Conservation (phyloP, 2,329 filamentous ascomycete species). For the Plectosphaerella cucumerina region DNA sequence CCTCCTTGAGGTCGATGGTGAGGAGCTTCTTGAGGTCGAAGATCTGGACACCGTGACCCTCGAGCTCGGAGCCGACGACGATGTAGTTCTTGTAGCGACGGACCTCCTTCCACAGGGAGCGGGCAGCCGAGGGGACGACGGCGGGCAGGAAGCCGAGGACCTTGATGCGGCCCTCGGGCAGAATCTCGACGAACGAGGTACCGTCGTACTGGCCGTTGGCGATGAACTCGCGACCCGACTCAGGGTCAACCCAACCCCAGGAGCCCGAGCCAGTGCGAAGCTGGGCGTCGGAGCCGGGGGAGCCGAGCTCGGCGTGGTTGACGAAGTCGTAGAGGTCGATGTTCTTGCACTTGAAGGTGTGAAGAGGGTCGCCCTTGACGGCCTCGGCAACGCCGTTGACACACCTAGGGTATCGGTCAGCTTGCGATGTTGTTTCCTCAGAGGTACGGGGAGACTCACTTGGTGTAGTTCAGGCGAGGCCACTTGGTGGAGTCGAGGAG, state of each 20-base stretch:
- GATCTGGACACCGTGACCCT: slow-evolving; percentile 53
- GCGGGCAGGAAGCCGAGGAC: slow-evolving; percentile 34
- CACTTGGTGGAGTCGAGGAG: slow-evolving; percentile 9
- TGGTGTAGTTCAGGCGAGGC: slow-evolving; percentile 6
- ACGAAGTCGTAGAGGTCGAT: slow-evolving; percentile 45
- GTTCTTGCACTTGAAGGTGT: slow-evolving; percentile 14
- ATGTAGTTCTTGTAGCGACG: slow-evolving; percentile 25
- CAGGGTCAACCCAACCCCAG: slow-evolving; percentile 37
- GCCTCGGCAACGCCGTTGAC: slow-evolving; percentile 11
- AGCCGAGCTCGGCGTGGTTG: slow-evolving; percentile 46
- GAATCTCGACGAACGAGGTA: slow-evolving; percentile 39
- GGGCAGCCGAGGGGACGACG: slow-evolving; percentile 5
- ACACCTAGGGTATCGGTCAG: slow-evolving; percentile 7
- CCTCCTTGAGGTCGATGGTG: slow-evolving; percentile 31
- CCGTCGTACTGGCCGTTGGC: slow-evolving; percentile 30
- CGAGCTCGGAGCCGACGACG: slow-evolving; percentile 32
- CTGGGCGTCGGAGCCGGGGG: slow-evolving; percentile 16
- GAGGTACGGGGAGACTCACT: too few relatives aligned
- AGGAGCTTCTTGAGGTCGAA: slow-evolving; percentile 52
- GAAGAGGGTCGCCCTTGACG: slow-evolving; percentile 11
- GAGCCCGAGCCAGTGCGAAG: slow-evolving; percentile 21
- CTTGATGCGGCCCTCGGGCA: slow-evolving; percentile 32
- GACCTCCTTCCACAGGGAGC: slow-evolving; percentile 27
- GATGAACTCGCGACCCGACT: slow-evolving; percentile 24
- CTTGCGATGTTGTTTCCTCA: too few relatives aligned